Conservation (phyloP, 768 basidiomycete species). For the Psilocybe sp. region DNA sequence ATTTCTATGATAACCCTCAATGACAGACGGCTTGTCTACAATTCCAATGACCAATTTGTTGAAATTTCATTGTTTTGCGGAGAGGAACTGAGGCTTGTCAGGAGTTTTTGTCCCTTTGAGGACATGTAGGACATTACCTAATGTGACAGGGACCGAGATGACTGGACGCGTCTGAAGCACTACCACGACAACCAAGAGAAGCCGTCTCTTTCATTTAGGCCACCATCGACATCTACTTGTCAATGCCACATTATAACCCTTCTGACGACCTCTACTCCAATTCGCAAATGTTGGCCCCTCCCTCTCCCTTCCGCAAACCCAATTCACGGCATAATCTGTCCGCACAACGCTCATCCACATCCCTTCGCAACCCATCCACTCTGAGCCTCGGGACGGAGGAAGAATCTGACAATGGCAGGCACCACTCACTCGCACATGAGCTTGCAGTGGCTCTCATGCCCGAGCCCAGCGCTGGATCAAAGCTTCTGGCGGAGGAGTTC, state of each 20-base stretch:
- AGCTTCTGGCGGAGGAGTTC: constrained; percentile 81
- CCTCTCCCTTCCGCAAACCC: constrained; percentile 29
- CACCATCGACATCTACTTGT: too few species aligned
- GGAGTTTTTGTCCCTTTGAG: too few species aligned
- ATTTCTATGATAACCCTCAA: too few species aligned
- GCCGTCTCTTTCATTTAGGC: too few species aligned
- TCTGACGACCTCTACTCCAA: constrained; percentile 28
- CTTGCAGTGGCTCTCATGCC: constrained; percentile 86
- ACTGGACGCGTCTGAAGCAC: too few species aligned
- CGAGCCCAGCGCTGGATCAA: constrained; percentile 76
- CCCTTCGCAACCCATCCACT: constrained; percentile 43
- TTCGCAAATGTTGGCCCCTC: constrained; percentile 29
- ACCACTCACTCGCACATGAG: constrained; percentile 82
- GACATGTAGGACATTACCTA: too few species aligned
- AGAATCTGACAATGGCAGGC: constrained; percentile 33
- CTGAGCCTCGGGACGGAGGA: constrained; percentile 35
- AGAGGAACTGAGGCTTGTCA: too few species aligned
- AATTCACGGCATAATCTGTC: constrained; percentile 30
- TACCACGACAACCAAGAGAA: too few species aligned
- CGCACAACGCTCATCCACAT: constrained; percentile 47
- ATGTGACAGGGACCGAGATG: too few species aligned
- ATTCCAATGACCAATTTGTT: too few species aligned
- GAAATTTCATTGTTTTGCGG: too few species aligned
- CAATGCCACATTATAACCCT: constrained; percentile 31
- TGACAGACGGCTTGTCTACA: too few species aligned